These are phyloP conservation scores for Fomitopsis pinicola DNA, from an alignment of 1,284 basidiomycete genomes.

Conservation along the genomic window DNA sequence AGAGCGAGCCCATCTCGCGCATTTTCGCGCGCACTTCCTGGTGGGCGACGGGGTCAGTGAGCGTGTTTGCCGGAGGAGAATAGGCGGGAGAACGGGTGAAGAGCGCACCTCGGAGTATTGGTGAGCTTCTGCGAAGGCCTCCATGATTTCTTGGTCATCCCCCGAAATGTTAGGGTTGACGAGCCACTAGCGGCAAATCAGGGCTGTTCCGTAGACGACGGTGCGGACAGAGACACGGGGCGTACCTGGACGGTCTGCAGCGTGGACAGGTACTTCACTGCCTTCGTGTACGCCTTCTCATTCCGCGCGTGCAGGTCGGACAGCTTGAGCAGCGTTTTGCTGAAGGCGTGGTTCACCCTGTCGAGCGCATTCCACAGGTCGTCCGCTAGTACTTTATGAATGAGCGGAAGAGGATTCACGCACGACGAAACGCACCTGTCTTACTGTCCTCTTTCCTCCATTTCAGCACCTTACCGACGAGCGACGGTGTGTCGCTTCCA, in stretches of 20 bases:
- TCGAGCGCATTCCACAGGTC: slow-evolving; percentile 71
- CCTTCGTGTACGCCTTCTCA: slow-evolving; percentile 44
- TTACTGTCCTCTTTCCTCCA: slow-evolving; percentile 71
- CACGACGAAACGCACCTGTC: slow-evolving; percentile 41
- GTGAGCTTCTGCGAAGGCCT: slow-evolving; percentile 55
- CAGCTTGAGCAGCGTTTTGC: slow-evolving; percentile 46
- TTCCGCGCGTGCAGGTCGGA: slow-evolving; percentile 44
- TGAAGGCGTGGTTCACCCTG: slow-evolving; percentile 55
- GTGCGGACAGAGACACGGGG: background rate
- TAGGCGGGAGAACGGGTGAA: slow-evolving; percentile 1
- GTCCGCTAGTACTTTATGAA: slow-evolving; percentile 42
- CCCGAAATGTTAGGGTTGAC: slow-evolving; percentile 44
- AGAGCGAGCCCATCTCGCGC: slow-evolving; percentile 81
- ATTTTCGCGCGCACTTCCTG: slow-evolving; percentile 79
- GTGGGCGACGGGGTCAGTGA: background rate
- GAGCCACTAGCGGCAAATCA: slow-evolving; percentile 44
- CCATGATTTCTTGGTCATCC: slow-evolving; percentile 39
- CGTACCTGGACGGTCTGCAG: slow-evolving; percentile 55
- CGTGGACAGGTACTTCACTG: slow-evolving; percentile 57
- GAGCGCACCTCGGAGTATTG: slow-evolving; percentile 49
- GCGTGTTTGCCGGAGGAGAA: background rate
- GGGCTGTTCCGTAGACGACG: background rate
- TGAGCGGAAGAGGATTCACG: background rate
- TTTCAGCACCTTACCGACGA: slow-evolving; percentile 83
- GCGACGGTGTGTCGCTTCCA: slow-evolving; percentile 89